phyloP scores from a whole-genome alignment of 1,139 yeast species.

The Zygoascus hellenicus region DNA sequence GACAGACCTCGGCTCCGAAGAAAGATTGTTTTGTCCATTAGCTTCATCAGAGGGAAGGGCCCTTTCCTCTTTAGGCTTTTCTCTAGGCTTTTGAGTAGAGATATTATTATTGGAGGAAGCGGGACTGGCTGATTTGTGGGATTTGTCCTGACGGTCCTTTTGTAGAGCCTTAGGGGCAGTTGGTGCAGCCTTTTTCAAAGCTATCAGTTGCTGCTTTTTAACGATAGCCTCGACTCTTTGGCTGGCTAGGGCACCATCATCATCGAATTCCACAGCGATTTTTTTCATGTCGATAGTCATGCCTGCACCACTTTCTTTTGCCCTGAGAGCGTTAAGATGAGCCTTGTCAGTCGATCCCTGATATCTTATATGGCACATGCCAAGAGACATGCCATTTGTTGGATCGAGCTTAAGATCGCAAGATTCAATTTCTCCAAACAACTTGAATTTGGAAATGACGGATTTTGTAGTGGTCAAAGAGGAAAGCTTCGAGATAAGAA shows the following conservation, averaged over 20 bases:
- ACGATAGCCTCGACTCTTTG: conserved; percentile 2
- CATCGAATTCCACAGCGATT: conserved; percentile 33
- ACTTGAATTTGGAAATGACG: conserved; percentile 48
- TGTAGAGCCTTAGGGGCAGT: conserved; percentile 5
- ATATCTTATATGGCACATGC: conserved; percentile 61
- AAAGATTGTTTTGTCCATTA: background rate
- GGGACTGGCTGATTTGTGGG: no score
- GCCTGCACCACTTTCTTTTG: conserved; percentile 32
- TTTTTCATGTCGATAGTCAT: conserved; percentile 33
- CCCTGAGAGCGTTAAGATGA: conserved; percentile 43
- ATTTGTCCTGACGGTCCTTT: background rate
- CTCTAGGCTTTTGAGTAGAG: background rate
- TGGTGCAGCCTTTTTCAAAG: conserved; percentile 4
- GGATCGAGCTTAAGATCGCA: conserved; percentile 66
- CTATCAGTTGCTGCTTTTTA: conserved; percentile 1
- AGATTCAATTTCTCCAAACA: conserved; percentile 56
- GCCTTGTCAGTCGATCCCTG: conserved; percentile 53
- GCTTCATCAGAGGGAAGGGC: background rate
- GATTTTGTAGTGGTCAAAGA: conserved; percentile 44
- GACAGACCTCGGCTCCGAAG: background rate
- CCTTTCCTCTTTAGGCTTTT: background rate
- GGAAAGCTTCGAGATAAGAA: conserved; percentile 63
- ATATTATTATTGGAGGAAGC: background rate
- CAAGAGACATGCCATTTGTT: conserved; percentile 71
- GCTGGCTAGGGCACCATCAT: conserved; percentile 25